Base-by-base conservation (phyloP, 1,284 basidiomycete species). In the Apiotrichum siamense region DNA sequence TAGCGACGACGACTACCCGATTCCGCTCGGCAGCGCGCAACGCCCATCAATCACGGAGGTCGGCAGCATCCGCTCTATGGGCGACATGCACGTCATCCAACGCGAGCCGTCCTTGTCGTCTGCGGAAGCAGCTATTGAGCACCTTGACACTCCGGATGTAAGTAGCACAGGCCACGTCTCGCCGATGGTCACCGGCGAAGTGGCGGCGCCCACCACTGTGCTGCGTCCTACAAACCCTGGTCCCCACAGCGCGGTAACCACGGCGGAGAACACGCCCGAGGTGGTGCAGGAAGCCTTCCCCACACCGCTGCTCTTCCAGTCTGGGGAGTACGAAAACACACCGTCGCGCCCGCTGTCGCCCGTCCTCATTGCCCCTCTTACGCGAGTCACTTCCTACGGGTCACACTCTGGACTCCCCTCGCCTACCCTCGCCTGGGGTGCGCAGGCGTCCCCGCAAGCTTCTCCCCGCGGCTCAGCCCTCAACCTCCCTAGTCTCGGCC, bases 1-100 rank as follows among this genome's bases (percentile, higher is more conserved):
- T 9, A 13, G 33, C 5, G 32, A 23, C 18, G 33, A 37, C 23
- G 10, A 26, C 44, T 36, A 36, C 18, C 44, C 44, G 2, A 24
- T 23, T 20, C 17, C 23, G 0, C 23, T 18, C 9, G 23, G 9
- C 7, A 20, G 23, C 3, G 12, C n/a, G 32, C 44, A 32, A 9
- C 31, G 32, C 3, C 44, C 44, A 4, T 40, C 37, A 12, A 33
- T 47, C 21, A 47, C 46, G 11, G 46, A 47, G 27, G 29, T 47
- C 10, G 44, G 44, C 44, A 49, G 40, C 33, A 31, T 49, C 23
- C 39, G 26, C 32, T 48, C 83, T 83, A 66, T 70, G 66, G 49
- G 66, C 36, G 64, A 69, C 55, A 65, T 69, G 64, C 54, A 64
- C 9, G 54, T 70, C 18, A 54, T 70, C 3, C 63, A 65, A 41